Base-by-base conservation (phyloP, 2,329 filamentous ascomycete species). In the Ophiocordyceps unilateralis region DNA sequence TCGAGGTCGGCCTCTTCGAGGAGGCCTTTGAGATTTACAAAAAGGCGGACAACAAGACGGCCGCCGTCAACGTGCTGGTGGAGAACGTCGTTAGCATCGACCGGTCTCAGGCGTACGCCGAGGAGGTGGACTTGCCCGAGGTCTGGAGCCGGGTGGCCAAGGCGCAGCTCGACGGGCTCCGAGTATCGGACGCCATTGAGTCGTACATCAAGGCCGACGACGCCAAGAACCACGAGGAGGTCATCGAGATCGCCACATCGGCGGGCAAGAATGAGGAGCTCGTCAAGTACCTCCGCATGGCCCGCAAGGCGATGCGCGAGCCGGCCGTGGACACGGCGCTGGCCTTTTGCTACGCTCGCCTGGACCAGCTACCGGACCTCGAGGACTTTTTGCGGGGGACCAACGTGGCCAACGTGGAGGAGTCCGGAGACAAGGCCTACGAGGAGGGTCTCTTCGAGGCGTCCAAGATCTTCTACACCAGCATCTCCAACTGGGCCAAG, bases 401-500 rank as follows among this genome's bases (percentile, higher is more conserved):
- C 44, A 98, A 98, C 51, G 91, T 96, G 47, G 89, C 91, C 43
- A 88, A 98, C 60, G 74, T 96, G 43, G 91, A 98, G 60, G 84
- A 91, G 53, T 96, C 87, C 46, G 91, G 91, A 69, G 91, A 98
- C 72, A 95, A 95, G 71, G 89, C 91, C 20, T 96, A 94, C 52
- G 83, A 80, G 49, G 91, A 98, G 65, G 89, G 89, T 47, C 80
- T 85, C 57, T 89, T 91, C 57, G 83, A 96, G 69, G 91, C 91
- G 38, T 86, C 91, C 50, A 98, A 98, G 76, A 96, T 98, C 57
- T 98, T 96, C 74, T 98, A 80, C 69, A 86, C 78, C 44, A 96
- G 85, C 67, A 93, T 98, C 59, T 98, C 91, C 43, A 98, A 98
- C 74, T 98, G 91, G 91, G 89, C 89, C 44, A 98, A 98, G 71